A percentile compares a stretch with the other conserved stretches of the same genome.
Evolutionary conservation across 495 filamentous ascomycete species (phyloP).

Genomic region (Glonium stellatum): DNA sequence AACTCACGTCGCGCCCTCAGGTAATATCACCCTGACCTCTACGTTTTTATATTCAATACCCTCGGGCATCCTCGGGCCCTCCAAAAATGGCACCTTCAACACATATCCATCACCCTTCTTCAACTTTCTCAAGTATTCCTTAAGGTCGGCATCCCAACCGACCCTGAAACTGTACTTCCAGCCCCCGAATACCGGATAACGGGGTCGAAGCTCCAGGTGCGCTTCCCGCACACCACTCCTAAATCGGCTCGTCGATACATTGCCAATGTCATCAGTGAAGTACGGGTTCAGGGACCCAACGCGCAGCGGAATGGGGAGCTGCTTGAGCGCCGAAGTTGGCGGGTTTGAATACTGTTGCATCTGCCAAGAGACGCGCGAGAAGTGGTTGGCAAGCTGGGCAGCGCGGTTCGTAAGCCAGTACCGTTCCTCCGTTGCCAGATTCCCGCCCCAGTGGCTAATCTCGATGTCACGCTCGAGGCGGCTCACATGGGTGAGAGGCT

Average conservation of each 20-base stretch:
- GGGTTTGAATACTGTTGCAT: constrained; percentile 69
- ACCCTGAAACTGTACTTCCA: constrained; percentile 97
- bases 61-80: constrained; percentile 79
- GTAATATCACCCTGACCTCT: constrained; percentile 72
- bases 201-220: constrained; percentile 78
- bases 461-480: constrained; percentile 83
- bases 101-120: constrained; percentile 59
- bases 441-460: constrained; percentile 96
- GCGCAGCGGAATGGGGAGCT: constrained; percentile 70
- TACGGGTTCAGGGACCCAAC: constrained; percentile 77
- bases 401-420: constrained; percentile 84
- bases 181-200: constrained; percentile 88
- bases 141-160: constrained; percentile 85
- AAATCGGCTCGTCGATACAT: constrained; percentile 89
- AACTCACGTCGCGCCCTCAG: constrained; percentile 83
- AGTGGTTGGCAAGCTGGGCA: constrained; percentile 74
- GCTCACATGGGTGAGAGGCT: constrained; percentile 70
- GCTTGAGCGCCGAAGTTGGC: constrained; percentile 67
- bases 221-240: constrained; percentile 71
- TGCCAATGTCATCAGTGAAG: constrained; percentile 94
- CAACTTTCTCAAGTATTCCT: constrained; percentile 61
- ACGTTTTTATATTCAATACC: constrained; percentile 80
- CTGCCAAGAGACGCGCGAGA: constrained; percentile 79
- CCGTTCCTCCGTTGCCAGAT: constrained; percentile 86
- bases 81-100: constrained; percentile 92